These are phyloP conservation scores for Saposhnikovia divaricata DNA, from an alignment of 129 eudicot species.

Conservation along the genomic window DNA sequence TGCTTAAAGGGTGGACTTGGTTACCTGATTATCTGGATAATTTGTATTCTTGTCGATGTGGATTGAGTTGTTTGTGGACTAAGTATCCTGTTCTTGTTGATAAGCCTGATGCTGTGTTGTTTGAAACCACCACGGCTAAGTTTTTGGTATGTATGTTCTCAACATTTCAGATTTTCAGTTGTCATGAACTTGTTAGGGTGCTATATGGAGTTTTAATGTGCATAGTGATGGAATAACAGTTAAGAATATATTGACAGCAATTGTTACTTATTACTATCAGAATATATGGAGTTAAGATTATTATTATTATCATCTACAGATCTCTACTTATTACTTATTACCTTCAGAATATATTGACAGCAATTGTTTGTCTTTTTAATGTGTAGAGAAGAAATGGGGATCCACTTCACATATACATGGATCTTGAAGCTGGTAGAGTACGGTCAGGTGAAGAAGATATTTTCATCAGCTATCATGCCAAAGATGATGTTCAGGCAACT, in stretches of 20 bases:
- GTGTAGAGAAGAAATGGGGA: conserved; percentile 14
- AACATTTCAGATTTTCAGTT: not conserved
- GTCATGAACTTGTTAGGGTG: not conserved
- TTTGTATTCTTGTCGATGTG: conserved; percentile 79
- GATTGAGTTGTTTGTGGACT: conserved; percentile 95
- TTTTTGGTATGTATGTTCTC: conserved; percentile 30
- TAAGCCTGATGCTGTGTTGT: conserved; percentile 84
- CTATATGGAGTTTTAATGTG: too few relatives aligned
- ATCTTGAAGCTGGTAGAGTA: not conserved
- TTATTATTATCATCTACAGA: too few relatives aligned
- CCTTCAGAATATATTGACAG: too few relatives aligned
- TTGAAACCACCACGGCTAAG: conserved; percentile 85
- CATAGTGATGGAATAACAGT: too few relatives aligned
- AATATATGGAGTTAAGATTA: too few relatives aligned
- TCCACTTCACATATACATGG: conserved; percentile 40
- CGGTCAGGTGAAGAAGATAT: conserved; percentile 11
- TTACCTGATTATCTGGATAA: conserved; percentile 97
- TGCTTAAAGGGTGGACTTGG: conserved; percentile 99
- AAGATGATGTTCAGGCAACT: conserved; percentile 2
- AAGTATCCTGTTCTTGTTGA: conserved; percentile 81
- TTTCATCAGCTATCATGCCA: conserved; percentile 1
- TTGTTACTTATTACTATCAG: too few relatives aligned
- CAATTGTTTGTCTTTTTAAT: not conserved
- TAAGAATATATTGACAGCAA: too few relatives aligned
- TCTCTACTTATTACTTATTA: too few relatives aligned